Percentiles rank a stretch among this genome's conserved stretches.
phyloP scores from a whole-genome alignment of 768 basidiomycete genomes.

The Auriculariales sp. region DNA sequence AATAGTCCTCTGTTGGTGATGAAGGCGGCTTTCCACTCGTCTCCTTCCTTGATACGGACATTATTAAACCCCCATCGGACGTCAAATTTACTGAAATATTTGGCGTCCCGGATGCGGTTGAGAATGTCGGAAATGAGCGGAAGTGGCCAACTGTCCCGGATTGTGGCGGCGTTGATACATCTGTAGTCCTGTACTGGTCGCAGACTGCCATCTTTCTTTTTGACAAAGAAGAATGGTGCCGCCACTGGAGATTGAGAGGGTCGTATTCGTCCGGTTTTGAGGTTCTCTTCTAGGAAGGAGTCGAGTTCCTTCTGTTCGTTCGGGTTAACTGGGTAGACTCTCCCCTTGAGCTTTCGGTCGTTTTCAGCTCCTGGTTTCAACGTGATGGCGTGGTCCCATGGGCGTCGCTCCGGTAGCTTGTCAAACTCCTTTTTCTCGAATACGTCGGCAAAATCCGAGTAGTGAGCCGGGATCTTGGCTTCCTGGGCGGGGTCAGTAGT shows the following conservation, averaged over 20 bases:
- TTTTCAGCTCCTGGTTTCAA: background rate
- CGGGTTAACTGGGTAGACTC: constrained; percentile 11
- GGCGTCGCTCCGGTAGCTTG: background rate
- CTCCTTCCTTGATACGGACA: constrained; percentile 21
- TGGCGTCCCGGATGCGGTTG: constrained; percentile 5
- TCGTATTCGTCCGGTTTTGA: constrained; percentile 7
- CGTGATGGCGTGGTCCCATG: background rate
- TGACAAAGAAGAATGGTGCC: constrained; percentile 17
- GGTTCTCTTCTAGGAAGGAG: constrained; percentile 14
- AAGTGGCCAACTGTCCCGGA: constrained; percentile 2
- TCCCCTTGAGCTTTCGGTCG: background rate
- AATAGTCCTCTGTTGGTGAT: constrained; percentile 20
- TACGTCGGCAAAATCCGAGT: background rate
- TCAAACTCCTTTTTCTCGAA: background rate
- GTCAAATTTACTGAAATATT: constrained; percentile 17
- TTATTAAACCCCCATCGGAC: constrained; percentile 20
- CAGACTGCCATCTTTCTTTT: constrained; percentile 21
- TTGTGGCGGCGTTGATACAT: constrained; percentile 7
- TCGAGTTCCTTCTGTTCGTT: constrained; percentile 12
- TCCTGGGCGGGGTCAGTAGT: background rate
- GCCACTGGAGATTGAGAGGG: constrained; percentile 12
- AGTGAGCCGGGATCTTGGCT: background rate
- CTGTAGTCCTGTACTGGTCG: constrained; percentile 20
- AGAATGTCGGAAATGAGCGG: constrained; percentile 6
- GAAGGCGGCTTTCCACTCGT: constrained; percentile 30